These are phyloP conservation scores for Venturia oleaginea DNA, from an alignment of 2,329 filamentous ascomycete species.

Conservation along the genomic window DNA sequence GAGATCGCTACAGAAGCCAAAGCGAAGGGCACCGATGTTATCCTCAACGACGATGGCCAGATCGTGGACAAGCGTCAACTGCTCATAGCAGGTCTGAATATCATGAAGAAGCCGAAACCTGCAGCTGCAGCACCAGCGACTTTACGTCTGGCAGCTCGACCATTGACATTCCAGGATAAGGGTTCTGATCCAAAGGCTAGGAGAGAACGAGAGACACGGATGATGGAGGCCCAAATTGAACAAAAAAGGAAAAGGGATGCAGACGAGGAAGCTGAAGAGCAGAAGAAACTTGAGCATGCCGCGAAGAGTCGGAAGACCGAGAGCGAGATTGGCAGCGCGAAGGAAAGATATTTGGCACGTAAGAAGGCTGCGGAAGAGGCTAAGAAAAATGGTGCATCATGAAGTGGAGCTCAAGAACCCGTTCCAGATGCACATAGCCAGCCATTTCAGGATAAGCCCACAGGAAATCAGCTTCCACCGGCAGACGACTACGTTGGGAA, in stretches of 20 bases:
- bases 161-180: conserved; percentile 20
- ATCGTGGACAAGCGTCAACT: conserved; percentile 79
- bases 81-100: conserved; percentile 65
- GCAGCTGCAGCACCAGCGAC: conserved; percentile 29
- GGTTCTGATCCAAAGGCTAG: conserved; percentile 41
- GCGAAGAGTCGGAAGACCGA: conserved; percentile 72
- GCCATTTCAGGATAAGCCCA: not conserved
- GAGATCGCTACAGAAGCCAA: conserved; percentile 61
- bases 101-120: conserved; percentile 53
- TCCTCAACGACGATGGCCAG: conserved; percentile 73
- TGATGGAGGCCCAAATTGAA: conserved; percentile 71
- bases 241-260: conserved; percentile 61
- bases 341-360: conserved; percentile 68
- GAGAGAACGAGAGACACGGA: conserved; percentile 68
- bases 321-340: conserved; percentile 65
- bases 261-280: conserved; percentile 59
- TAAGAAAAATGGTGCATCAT: conserved; percentile 9
- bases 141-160: conserved; percentile 18
- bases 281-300: conserved; percentile 52
- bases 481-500: too few species aligned
- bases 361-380: conserved; percentile 57
- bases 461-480: not conserved
- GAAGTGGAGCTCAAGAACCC: not conserved
- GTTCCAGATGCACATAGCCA: not conserved
- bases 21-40: conserved; percentile 52